phyloP scores from a whole-genome alignment of 2,329 filamentous ascomycete species.

The Alternaria alternata region DNA sequence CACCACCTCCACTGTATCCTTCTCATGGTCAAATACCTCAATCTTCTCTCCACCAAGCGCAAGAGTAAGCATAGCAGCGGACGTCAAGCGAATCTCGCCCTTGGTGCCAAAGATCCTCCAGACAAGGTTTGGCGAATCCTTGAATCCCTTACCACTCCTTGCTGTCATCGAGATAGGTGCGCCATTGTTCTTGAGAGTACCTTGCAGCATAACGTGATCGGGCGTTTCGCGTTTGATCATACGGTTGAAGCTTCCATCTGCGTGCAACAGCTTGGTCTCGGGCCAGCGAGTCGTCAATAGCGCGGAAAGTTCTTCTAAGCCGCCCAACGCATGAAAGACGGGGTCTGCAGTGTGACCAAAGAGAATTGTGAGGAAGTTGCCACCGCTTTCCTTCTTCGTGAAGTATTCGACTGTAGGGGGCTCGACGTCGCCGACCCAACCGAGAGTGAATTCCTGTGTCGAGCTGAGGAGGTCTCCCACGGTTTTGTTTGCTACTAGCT shows the following conservation, averaged over 20 bases:
- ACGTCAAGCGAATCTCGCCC: background rate
- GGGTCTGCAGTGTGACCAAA: background rate
- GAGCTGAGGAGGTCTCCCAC: background rate
- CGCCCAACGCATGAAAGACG: background rate
- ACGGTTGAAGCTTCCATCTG: background rate
- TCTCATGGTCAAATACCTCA: slow-evolving; percentile 56
- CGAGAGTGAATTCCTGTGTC: background rate
- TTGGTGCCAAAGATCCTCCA: background rate
- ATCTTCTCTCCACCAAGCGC: slow-evolving; percentile 54
- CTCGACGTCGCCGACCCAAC: background rate
- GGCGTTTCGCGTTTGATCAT: background rate
- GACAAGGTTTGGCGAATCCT: background rate
- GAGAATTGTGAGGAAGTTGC: background rate
- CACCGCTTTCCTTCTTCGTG: background rate
- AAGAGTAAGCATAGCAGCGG: slow-evolving; percentile 22
- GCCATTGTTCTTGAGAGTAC: background rate
- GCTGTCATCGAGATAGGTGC: background rate
- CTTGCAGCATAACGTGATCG: background rate
- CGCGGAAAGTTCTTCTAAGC: background rate
- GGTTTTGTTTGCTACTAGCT: background rate
- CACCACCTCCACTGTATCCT: slow-evolving; percentile 55
- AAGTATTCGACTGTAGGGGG: background rate
- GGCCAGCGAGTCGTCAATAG: background rate
- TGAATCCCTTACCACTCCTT: background rate
- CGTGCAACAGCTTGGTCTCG: background rate